Evolutionary conservation across 2,329 filamentous ascomycete species (phyloP), one percentile per base, ranked within the genome.

Genomic region (Shiraia sp.): DNA sequence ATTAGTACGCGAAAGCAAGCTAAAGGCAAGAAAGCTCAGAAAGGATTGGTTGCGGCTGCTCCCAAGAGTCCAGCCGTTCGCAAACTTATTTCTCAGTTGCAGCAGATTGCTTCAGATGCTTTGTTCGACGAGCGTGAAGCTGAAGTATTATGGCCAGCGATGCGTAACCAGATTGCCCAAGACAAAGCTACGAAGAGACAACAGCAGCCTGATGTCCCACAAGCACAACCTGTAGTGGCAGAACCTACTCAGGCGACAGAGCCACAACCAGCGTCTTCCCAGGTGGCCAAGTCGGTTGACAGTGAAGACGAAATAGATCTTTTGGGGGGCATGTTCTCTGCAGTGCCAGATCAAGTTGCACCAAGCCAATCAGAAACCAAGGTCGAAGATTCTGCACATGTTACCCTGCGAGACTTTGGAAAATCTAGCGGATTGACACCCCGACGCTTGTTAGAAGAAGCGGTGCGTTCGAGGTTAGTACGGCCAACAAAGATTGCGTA

Each of bases 351-450:
- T n/a, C 49, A 70, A 27, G 61, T 65, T 17, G 30, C 81, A 68
- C 80, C 61, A 12, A 49, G 49, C 3, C 56, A 48, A 8, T 8
- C 22, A 4, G 26, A 61, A 57, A 15, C 32, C 17, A 36, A 49
- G 4, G 36, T 39, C 41, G 47, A 27, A 34, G 50, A 35, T 50
- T 78, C 81, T 2, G 64, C 73, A 5, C 82, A 79, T 42, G 69
- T 90, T 3, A 78, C 75, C 1, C 79, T 95, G 34, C 79, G 88
- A 30, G 87, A 96, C 58, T 96, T 97, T 75, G 90, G 89, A 1
- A 90, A 89, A 66, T 85, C 83, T 75, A 80, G 81, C 10, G 91
- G 92, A 6, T 71, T 95, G 22, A 87, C 75, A 55, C 91, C 92
- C 12, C 81, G 83, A 48, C 80, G 87, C 51, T 78, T 88, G 19